Evolutionary conservation across 2,329 filamentous ascomycete species (phyloP).

Genomic region (Aureobasidium lini): DNA sequence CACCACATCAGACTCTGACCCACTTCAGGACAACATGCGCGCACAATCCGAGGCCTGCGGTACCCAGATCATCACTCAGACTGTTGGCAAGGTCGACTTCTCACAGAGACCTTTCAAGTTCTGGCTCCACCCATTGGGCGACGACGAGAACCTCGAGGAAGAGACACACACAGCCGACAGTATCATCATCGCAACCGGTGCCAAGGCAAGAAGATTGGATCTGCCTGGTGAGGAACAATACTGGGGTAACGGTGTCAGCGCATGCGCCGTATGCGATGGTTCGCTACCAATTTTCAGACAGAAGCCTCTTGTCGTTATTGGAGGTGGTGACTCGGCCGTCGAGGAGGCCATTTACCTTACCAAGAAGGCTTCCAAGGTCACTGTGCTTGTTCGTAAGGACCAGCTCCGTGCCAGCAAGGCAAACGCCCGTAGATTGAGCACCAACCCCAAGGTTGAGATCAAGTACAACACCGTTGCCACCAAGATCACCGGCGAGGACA

Average conservation of each 20-base stretch:
- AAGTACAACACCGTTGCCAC: constrained; percentile 73
- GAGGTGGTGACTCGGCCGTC: constrained; percentile 91
- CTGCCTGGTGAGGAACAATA: constrained; percentile 86
- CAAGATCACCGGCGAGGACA: constrained; percentile 78
- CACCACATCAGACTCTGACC: constrained; percentile 1
- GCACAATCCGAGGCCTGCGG: constrained; percentile 86
- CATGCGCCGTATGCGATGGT: constrained; percentile 95
- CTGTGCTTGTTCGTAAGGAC: constrained; percentile 83
- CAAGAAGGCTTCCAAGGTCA: constrained; percentile 94
- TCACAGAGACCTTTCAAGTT: constrained; percentile 81
- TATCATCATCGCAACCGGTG: constrained; percentile 90
- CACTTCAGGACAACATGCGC: constrained; percentile 67
- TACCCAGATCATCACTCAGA: constrained; percentile 88
- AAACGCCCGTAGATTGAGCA: constrained; percentile 79
- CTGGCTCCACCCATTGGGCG: constrained; percentile 68
- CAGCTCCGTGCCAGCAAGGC: constrained; percentile 80
- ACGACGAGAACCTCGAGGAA: constrained; percentile 61
- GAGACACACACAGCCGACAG: constrained; percentile 78
- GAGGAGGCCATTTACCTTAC: constrained; percentile 97
- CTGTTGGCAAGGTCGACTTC: constrained; percentile 80
- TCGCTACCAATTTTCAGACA: constrained; percentile 96
- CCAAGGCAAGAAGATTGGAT: constrained; percentile 76
- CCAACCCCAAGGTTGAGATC: constrained; percentile 84
- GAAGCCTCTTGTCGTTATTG: constrained; percentile 91
- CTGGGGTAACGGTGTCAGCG: constrained; percentile 95